These are phyloP conservation scores for Malus asiatica DNA, from an alignment of 306 rosid genomes.

Conservation along the genomic window DNA sequence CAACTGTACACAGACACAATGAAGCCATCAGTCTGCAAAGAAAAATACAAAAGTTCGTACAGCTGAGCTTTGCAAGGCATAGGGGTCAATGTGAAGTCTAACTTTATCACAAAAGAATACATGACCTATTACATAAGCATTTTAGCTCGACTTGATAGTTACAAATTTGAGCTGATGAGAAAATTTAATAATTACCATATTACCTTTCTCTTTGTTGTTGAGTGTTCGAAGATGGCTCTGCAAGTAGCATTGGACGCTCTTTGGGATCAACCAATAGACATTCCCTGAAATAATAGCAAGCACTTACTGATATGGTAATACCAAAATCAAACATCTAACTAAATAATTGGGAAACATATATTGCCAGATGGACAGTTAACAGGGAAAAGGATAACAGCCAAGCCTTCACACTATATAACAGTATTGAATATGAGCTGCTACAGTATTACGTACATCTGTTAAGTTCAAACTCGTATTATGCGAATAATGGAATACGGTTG, in stretches of 20 bases:
- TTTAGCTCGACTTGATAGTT: not conserved
- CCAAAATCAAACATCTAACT: not conserved
- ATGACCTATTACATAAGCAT: not conserved
- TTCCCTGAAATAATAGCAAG: slow-evolving; percentile 44
- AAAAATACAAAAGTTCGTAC: not conserved
- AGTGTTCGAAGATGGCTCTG: slow-evolving; percentile 82
- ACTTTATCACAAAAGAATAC: not conserved
- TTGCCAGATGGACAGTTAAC: not conserved
- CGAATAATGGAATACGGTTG: not conserved
- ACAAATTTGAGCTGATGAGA: not conserved
- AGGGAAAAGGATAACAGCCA: not conserved
- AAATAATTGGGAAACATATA: not conserved
- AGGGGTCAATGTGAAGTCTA: not conserved
- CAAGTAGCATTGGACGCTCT: slow-evolving; percentile 98
- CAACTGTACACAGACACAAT: not conserved
- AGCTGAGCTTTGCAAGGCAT: not conserved
- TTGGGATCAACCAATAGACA: slow-evolving; percentile 85
- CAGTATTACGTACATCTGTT: not conserved
- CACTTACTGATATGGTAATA: not conserved
- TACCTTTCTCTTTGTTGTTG: slow-evolving; percentile 96
- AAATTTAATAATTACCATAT: slow-evolving; percentile 5
- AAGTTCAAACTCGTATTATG: not conserved
- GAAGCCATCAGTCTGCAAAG: not conserved
- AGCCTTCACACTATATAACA: not conserved
- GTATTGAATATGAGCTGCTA: not conserved